Evolutionary conservation across 192 early-diverging fungal species (phyloP), one percentile per base, ranked within the genome.

Genomic region (Entrophospora sp.): DNA sequence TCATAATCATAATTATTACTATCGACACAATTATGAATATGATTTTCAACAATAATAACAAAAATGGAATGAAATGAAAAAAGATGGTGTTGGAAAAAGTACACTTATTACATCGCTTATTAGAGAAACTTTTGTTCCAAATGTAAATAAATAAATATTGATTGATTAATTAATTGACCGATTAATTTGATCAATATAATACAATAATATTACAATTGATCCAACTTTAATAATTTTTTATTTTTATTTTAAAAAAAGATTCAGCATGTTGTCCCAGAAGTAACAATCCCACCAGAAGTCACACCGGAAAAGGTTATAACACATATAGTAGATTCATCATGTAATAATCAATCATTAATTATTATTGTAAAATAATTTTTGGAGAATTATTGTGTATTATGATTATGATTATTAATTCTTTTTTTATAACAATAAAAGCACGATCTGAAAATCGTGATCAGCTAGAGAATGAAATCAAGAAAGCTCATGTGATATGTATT

Each of bases 271-370:
- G 91, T 99, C 58, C 94, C 97, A n/a, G 97, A 99, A 72, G 94
- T 99, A n/a, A 99, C 95, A 13, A 99, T 99, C 66, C 97, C 97
- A 42, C 93, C 97, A 34, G 94, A 99, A 69, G 91, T 96, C 69
- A 95, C 95, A 31, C 85, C 92, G 1, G 97, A 97, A 63, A 91
- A 93, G 61, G 94, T 94, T 9, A 97, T 94, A 9, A 97, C 95
- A 7, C 89, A 96, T 71, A 97, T 99, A 60, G 91, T 97, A 44
- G 97, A 99, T 75, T 93, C 97, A 22, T 96, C 97, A 42, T 82
- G 91, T 93, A 70, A 45, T 58, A n/a, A n/a, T n/a, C n/a, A n/a
- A n/a, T n/a, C n/a, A n/a, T n/a, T n/a, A n/a, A n/a, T n/a, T n/a
- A n/a, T n/a, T n/a, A n/a, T n/a, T n/a, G n/a, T n/a, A n/a, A n/a